Conservation (phyloP, 73 alveolate genomes). For the Tetrahymena elliotti region DNA sequence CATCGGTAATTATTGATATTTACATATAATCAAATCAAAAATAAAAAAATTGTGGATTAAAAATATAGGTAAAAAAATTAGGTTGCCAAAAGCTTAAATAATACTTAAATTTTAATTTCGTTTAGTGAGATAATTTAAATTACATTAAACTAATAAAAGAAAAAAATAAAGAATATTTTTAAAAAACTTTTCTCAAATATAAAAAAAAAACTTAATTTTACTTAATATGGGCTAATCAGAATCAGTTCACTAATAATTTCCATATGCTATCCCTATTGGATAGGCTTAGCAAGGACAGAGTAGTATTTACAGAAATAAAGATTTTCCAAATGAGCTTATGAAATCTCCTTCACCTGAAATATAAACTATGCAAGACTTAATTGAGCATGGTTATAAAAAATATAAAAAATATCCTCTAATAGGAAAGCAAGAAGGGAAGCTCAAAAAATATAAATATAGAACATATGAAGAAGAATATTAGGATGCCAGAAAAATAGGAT, state of each 20-base stretch:
- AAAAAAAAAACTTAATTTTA: too few relatives aligned
- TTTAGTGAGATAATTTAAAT: too few relatives aligned
- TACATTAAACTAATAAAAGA: too few relatives aligned
- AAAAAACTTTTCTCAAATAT: neutral
- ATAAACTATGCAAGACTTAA: neutral
- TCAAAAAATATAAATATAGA: neutral
- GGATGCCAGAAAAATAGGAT: neutral
- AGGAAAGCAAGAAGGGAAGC: neutral
- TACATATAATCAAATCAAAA: neutral
- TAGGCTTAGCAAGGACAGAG: slow-evolving; percentile 64
- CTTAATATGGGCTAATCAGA: neutral
- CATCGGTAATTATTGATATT: neutral
- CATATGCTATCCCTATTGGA: slow-evolving; percentile 56
- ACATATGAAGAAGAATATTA: neutral
- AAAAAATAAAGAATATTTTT: too few relatives aligned
- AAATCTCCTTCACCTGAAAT: neutral
- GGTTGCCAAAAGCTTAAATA: neutral
- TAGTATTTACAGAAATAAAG: slow-evolving; percentile 53
- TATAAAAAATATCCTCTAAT: neutral
- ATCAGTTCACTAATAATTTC: neutral
- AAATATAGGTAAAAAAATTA: neutral
- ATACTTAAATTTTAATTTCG: too few relatives aligned
- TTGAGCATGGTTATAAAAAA: neutral
- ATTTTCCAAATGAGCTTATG: slow-evolving; percentile 28
- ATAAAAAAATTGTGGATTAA: neutral